Evolutionary conservation across 495 filamentous ascomycete species (phyloP), one percentile per base, ranked within the genome.

Genomic region (Cenococcum geophilum): DNA sequence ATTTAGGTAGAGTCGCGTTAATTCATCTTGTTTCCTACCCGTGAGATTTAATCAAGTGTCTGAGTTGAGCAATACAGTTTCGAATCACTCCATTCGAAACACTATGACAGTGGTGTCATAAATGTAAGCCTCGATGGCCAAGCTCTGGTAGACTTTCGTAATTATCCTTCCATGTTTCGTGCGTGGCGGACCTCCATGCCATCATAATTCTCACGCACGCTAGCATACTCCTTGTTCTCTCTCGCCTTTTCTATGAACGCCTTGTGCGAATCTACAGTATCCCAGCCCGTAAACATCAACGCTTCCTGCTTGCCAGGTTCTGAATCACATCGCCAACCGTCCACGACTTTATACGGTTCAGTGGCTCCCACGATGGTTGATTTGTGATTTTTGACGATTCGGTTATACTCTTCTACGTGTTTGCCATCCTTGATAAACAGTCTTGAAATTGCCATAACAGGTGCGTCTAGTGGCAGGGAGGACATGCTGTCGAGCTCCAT

Each of bases 391-490:
- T 25, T 55, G 21, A 59, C 36, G 16, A 22, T 50, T 16, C 43
- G 34, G 23, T 23, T 18, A 53, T 57, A 68, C 53, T 56, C 62
- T 18, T 64, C 62, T 3, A 54, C 27, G 16, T 52, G 49, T 16
- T 23, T 4, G 20, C 56, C 58, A 10, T 43, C 40, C 21, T 50
- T 58, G 20, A 68, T 47, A n/a, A 52, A 40, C n/a, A 60, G 43
- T 42, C 54, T 55, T 20, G 65, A 34, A 16, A 68, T 61, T 2
- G 60, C 60, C 36, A 67, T 25, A 18, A 68, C 62, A 4, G 61
- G 66, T 37, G 66, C 66, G 47, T 65, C 59, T 11, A 65, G 47
- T 8, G 66, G 63, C 25, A 69, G 55, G 14, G 59, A 66, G 21
- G 22, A 21, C 52, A 63, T 66, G 51, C 50, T 57, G 40, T 65